These are phyloP conservation scores for Phlegmacium glaucopus DNA, from an alignment of 768 basidiomycete genomes.

Conservation along the genomic window DNA sequence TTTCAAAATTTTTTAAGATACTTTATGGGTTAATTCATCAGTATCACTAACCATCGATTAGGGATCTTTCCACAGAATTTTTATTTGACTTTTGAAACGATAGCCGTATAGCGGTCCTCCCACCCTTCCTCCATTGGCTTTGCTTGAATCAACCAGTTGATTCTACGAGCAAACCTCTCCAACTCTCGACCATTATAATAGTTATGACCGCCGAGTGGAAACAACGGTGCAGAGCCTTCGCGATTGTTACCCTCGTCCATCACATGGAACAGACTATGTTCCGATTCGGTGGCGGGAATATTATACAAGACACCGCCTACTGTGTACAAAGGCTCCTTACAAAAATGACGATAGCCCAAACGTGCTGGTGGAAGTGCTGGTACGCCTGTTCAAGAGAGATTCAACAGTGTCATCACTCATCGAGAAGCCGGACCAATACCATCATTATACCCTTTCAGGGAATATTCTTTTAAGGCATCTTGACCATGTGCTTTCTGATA, in stretches of 20 bases:
- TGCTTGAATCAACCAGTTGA: conserved; percentile 40
- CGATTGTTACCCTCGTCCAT: conserved; percentile 15
- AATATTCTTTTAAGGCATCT: conserved; percentile 40
- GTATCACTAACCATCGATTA: no score
- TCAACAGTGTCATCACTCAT: neutral
- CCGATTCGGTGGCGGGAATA: conserved; percentile 42
- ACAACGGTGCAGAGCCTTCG: conserved; percentile 16
- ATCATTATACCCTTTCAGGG: conserved; percentile 54
- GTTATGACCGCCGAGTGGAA: conserved; percentile 58
- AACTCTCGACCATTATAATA: conserved; percentile 58
- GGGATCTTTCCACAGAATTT: neutral
- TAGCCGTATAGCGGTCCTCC: conserved; percentile 39
- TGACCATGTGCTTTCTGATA: conserved; percentile 34
- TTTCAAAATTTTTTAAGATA: no score
- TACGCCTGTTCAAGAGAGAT: conserved; percentile 36
- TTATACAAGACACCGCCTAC: conserved; percentile 44
- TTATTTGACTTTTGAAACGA: no score
- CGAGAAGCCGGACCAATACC: conserved; percentile 26
- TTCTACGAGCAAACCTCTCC: conserved; percentile 40
- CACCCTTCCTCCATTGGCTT: conserved; percentile 33
- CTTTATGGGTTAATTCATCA: no score
- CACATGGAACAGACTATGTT: conserved; percentile 43
- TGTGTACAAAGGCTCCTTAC: conserved; percentile 46
- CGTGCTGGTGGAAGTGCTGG: conserved; percentile 50
- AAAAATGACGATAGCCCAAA: conserved; percentile 53